Evolutionary conservation across 148 eudicot genomes (phyloP).

Genomic region (Fagopyrum esculentum): DNA sequence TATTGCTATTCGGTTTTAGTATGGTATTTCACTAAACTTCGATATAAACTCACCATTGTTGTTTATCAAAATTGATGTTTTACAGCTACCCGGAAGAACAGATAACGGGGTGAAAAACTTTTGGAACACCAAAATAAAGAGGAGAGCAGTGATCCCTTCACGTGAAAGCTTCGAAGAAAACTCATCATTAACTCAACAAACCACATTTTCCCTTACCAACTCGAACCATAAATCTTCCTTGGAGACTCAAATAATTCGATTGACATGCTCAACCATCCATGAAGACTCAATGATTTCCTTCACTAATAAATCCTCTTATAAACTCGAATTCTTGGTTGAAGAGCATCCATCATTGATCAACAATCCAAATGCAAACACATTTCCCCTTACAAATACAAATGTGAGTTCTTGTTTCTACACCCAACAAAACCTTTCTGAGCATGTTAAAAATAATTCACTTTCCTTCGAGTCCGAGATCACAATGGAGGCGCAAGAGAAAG

Average conservation of each 20-base stretch:
- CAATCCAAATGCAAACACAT: neutral
- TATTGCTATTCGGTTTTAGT: too few species aligned
- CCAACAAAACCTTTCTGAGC: neutral
- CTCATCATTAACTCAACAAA: neutral
- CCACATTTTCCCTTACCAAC: slow-evolving; percentile 2
- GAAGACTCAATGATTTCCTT: neutral
- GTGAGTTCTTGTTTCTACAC: too few species aligned
- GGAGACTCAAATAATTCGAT: neutral
- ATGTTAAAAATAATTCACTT: neutral
- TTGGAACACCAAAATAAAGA: slow-evolving; percentile 10
- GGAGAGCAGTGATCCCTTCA: neutral
- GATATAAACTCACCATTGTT: neutral
- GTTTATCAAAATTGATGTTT: neutral
- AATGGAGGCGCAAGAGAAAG: neutral
- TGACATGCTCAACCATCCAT: neutral
- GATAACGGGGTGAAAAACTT: slow-evolving; percentile 11
- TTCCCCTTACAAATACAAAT: neutral
- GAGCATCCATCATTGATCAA: neutral
- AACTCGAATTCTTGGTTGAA: neutral
- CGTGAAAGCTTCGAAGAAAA: neutral
- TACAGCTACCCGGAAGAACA: slow-evolving; percentile 2
- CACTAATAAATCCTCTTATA: neutral
- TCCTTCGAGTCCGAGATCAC: neutral
- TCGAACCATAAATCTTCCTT: neutral
- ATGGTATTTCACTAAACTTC: too few species aligned